Base-by-base conservation (phyloP, 208 protist genomes). In the Trypanosoma cruzi region DNA sequence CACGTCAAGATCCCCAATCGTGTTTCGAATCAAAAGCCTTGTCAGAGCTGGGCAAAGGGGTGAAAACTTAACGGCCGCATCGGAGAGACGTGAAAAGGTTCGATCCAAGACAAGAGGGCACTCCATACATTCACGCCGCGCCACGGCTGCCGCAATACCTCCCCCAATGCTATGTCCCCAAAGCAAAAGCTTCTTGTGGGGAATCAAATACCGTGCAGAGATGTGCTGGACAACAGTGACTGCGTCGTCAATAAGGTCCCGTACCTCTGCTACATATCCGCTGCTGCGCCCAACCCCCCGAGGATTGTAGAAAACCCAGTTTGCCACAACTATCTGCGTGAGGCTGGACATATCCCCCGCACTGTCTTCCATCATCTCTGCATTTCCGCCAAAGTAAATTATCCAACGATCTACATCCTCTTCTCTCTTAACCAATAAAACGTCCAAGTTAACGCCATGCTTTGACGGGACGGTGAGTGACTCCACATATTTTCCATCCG, bases 121-220 rank as follows among this genome's bases (percentile, higher is more conserved):
- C 16, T 73, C 40, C 0, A 75, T 78, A 49, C 67, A 73, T 34
- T 61, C 64, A 5, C 59, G 57, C 10, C 58, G 68, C 16, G 81
- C 88, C n/a, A 93, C 68, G 42, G 78, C 60, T 0, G 82, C 83
- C 7, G 83, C 88, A 1, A 88, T 65, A 4, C 82, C 88, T 28
- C 84, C 88, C 18, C 90, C 90, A 69, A 96, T 94, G 56, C 88
- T 94, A 64, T 94, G 90, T 6, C 90, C 90, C 48, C 93, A 83
- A 24, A 96, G 71, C 16, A 96, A 37, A 3, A 96, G 37, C 1
- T 88, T 59, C 0, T 56, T 44, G 20, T 54, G 71, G 2, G 68
- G 36, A 20, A 93, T 84, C 34, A 69, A 42, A 34, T 89, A 82
- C 42, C 56, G 64, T 24, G 77, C 49, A 0, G 80, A 54, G 46